phyloP scores from a whole-genome alignment of 805 yeast species.

The Sugiyamaella qingdaonensis region DNA sequence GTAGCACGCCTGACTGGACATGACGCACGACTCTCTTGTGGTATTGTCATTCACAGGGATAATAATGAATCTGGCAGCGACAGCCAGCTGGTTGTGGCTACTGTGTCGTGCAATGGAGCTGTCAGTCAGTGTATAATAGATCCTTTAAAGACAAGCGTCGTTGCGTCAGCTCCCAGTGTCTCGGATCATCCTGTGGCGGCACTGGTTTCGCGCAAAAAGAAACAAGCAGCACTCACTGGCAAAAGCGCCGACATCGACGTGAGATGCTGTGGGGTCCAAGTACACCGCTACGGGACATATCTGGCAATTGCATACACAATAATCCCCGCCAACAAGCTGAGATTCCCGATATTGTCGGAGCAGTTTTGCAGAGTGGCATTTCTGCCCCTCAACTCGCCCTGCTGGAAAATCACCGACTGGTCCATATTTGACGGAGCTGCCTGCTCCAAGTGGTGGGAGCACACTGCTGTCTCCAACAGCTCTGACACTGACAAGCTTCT shows the following conservation, averaged over 20 bases:
- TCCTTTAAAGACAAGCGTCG: not conserved
- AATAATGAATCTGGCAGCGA: too few species aligned
- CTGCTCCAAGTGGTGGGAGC: constrained; percentile 18
- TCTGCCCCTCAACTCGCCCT: constrained; percentile 5
- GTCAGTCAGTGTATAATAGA: constrained; percentile 4
- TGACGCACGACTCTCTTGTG: too few species aligned
- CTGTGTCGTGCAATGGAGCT: constrained; percentile 16
- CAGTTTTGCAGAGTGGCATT: constrained; percentile 18
- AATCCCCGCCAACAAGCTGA: constrained; percentile 14
- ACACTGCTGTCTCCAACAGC: constrained; percentile 6
- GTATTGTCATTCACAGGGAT: too few species aligned
- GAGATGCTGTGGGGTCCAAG: constrained; percentile 15
- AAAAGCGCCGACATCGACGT: constrained; percentile 10
- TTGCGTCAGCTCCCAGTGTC: not conserved
- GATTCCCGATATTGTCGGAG: constrained; percentile 23
- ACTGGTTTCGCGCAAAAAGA: constrained; percentile 7
- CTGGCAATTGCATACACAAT: constrained; percentile 18
- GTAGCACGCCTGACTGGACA: too few species aligned
- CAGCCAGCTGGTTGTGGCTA: not conserved
- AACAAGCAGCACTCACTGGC: constrained; percentile 1
- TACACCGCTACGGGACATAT: constrained; percentile 20
- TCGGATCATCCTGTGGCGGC: constrained; percentile 2
- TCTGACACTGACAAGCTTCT: not conserved
- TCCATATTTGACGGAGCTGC: constrained; percentile 11
- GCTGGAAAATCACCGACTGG: not conserved